A percentile compares a stretch with the other conserved stretches of the same genome.
Evolutionary conservation across 257 asterid genomes (phyloP).

Genomic region (Solanum lignicaule): DNA sequence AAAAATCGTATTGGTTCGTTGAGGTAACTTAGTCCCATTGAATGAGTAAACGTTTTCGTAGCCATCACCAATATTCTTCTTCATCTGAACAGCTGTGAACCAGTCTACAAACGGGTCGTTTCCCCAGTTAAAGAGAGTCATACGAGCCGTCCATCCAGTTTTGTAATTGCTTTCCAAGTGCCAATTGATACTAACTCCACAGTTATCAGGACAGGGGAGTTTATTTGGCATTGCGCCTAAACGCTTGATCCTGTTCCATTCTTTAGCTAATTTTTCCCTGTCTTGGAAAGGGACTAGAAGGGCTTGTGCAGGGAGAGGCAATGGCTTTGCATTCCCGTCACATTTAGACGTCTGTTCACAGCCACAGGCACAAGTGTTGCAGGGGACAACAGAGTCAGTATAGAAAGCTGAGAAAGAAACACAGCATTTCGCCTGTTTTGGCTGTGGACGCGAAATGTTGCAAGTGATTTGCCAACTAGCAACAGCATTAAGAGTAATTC

Average conservation of each 20-base stretch:
- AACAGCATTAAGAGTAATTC: constrained; percentile 30
- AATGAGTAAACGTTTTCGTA: constrained; percentile 68
- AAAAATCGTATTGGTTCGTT: constrained; percentile 36
- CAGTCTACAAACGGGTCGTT: constrained; percentile 46
- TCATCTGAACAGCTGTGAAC: constrained; percentile 65
- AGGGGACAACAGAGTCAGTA: constrained; percentile 54
- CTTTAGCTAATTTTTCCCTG: constrained; percentile 49
- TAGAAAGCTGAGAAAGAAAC: constrained; percentile 84
- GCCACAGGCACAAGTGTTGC: constrained; percentile 89
- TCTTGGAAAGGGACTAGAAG: constrained; percentile 66
- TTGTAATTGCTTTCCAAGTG: constrained; percentile 73
- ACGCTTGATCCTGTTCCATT: constrained; percentile 44
- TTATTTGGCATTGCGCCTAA: constrained; percentile 23
- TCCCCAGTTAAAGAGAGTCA: constrained; percentile 89
- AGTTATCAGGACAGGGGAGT: constrained; percentile 82
- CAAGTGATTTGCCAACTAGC: constrained; percentile 82
- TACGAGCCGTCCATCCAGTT: constrained; percentile 77
- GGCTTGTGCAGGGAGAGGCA: constrained; percentile 59
- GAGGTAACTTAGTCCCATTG: constrained; percentile 47
- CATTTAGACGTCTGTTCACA: constrained; percentile 31
- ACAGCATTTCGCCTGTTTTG: constrained; percentile 55
- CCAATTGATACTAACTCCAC: constrained; percentile 94
- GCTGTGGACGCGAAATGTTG: constrained; percentile 61
- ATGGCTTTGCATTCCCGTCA: constrained; percentile 20
- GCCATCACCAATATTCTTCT: constrained; percentile 35